Evolutionary conservation across 2,329 filamentous ascomycete species (phyloP).

Genomic region (Cercospora sojina): DNA sequence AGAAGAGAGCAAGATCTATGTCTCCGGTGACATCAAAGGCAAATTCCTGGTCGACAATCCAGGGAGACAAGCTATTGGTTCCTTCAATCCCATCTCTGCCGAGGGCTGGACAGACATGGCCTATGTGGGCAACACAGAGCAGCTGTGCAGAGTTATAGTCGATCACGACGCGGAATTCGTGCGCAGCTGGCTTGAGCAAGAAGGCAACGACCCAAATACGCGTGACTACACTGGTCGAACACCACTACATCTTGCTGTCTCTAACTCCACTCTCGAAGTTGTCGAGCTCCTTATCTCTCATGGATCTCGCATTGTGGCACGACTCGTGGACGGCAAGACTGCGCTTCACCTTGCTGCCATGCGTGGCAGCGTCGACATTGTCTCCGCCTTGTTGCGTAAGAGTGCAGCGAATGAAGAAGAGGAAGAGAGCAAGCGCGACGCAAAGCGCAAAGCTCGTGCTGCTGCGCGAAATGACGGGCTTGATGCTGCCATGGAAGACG

Average conservation of each 20-base stretch:
- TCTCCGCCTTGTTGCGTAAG: slow-evolving; percentile 69
- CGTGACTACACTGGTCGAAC: slow-evolving; percentile 77
- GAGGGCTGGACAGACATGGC: slow-evolving; percentile 91
- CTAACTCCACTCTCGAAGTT: slow-evolving; percentile 66
- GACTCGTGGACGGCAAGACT: slow-evolving; percentile 75
- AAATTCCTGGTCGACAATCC: slow-evolving; percentile 78
- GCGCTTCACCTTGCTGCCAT: slow-evolving; percentile 79
- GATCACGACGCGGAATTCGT: slow-evolving; percentile 70
- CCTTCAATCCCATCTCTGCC: slow-evolving; percentile 77
- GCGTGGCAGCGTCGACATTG: slow-evolving; percentile 66
- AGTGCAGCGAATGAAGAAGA: slow-evolving; percentile 72
- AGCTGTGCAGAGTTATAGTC: slow-evolving; percentile 78
- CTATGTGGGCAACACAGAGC: slow-evolving; percentile 75
- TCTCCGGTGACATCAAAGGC: slow-evolving; percentile 63
- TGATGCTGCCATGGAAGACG: slow-evolving; percentile 19
- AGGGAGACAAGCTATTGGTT: slow-evolving; percentile 69
- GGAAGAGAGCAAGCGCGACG: slow-evolving; percentile 52
- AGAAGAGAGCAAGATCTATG: slow-evolving; percentile 71
- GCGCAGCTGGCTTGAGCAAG: slow-evolving; percentile 65
- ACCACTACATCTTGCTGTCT: slow-evolving; percentile 73
- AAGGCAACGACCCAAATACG: slow-evolving; percentile 67
- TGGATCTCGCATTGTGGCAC: slow-evolving; percentile 69
- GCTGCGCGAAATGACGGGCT: slow-evolving; percentile 25
- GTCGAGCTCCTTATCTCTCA: slow-evolving; percentile 70
- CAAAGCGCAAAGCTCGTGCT: slow-evolving; percentile 39